Conservation (phyloP, 2,329 filamentous ascomycete species). For the Cryoendolithus antarcticus region DNA sequence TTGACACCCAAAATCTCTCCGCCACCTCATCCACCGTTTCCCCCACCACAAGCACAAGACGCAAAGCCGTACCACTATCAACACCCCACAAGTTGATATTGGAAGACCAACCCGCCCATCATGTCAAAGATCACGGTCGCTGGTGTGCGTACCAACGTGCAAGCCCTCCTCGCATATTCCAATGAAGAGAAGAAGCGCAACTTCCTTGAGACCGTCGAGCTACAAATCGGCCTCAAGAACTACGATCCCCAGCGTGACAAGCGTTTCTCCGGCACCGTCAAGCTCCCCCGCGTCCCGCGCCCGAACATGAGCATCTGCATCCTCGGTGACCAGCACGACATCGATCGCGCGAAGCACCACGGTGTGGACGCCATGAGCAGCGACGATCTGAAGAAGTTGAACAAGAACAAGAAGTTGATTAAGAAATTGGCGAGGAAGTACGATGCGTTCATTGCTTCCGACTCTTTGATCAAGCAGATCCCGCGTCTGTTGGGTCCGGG, state of each 20-base stretch:
- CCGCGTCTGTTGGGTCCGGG: slow-evolving; percentile 97
- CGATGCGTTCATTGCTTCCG: slow-evolving; percentile 97
- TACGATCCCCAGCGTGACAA: slow-evolving; percentile 99
- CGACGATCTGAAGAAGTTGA: slow-evolving; percentile 99
- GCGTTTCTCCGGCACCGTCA: slow-evolving; percentile 99
- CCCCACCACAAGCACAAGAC: slow-evolving; percentile 13
- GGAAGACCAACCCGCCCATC: slow-evolving; percentile 39
- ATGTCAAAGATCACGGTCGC: slow-evolving; percentile 78
- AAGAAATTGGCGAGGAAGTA: slow-evolving; percentile 99
- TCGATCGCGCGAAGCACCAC: slow-evolving; percentile 98
- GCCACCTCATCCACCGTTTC: not conserved
- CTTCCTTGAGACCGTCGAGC: slow-evolving; percentile 52
- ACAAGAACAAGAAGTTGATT: slow-evolving; percentile 99
- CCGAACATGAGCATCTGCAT: slow-evolving; percentile 86
- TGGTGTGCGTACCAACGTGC: slow-evolving; percentile 91
- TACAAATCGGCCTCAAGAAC: slow-evolving; percentile 85
- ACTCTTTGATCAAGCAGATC: slow-evolving; percentile 98
- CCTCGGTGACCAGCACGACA: slow-evolving; percentile 92
- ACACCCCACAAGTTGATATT: slow-evolving; percentile 20
- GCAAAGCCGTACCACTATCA: slow-evolving; percentile 26
- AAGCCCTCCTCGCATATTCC: slow-evolving; percentile 86
- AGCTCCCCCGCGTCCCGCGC: slow-evolving; percentile 80
- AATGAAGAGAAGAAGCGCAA: slow-evolving; percentile 30
- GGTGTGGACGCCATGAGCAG: slow-evolving; percentile 96
- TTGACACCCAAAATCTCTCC: too few species aligned